A percentile compares a stretch with the other conserved stretches of the same genome.
phyloP scores from a whole-genome alignment of 2,329 filamentous ascomycete genomes.

The Epichloe scottii region DNA sequence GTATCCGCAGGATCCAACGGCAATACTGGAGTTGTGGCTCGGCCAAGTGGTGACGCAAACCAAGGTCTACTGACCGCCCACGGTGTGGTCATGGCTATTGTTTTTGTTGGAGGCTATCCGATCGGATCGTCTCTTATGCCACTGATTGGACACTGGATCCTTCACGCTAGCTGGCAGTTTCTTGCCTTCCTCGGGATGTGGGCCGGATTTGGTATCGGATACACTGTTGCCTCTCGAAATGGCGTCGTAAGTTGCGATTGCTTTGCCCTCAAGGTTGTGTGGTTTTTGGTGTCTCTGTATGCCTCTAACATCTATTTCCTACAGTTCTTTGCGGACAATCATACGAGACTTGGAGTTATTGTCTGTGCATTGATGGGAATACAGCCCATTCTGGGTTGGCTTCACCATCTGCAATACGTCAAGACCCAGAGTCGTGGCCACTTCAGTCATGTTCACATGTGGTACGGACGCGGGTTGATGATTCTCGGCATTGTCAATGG shows the following conservation, averaged over 20 bases:
- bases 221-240: slow-evolving; percentile 29
- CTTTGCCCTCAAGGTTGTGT: neutral
- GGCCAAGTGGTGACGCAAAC: slow-evolving; percentile 6
- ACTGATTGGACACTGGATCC: slow-evolving; percentile 39
- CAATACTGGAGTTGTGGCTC: neutral
- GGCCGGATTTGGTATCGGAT: slow-evolving; percentile 45
- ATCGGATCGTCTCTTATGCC: slow-evolving; percentile 49
- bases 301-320: neutral
- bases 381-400: slow-evolving; percentile 44
- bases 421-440: slow-evolving; percentile 33
- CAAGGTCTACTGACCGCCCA: slow-evolving; percentile 30
- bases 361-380: slow-evolving; percentile 41
- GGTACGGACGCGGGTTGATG: slow-evolving; percentile 48
- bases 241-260: slow-evolving; percentile 26
- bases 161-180: slow-evolving; percentile 46
- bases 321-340: slow-evolving; percentile 39
- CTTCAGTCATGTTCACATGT: slow-evolving; percentile 46
- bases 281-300: too few relatives aligned
- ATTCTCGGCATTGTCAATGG: slow-evolving; percentile 50
- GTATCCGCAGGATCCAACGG: neutral
- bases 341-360: slow-evolving; percentile 44
- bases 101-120: slow-evolving; percentile 48
- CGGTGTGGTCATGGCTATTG: slow-evolving; percentile 48
- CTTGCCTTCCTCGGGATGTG: slow-evolving; percentile 45
- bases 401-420: slow-evolving; percentile 44